Base-by-base conservation (phyloP, 1,139 yeast species). In the Spencermartinsiella ligniputridi region DNA sequence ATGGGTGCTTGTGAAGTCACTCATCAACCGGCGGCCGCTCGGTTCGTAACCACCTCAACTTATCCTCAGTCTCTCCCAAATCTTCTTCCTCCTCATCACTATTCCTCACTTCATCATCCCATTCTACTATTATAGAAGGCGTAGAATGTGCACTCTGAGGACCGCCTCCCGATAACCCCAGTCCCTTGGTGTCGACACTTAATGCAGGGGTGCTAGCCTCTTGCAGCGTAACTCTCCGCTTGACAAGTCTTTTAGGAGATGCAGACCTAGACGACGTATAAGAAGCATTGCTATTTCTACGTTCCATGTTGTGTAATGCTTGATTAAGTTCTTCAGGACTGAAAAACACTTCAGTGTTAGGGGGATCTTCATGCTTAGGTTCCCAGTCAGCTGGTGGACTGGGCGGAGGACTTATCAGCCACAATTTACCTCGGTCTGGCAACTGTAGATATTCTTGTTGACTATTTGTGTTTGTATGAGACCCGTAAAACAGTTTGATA, bases 371-470 rank as follows among this genome's bases (percentile, higher is more conserved):
- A 11, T 48, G 47, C 20, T 47, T 37, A 6, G 62, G 53, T 35
- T 53, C 60, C 75, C 75, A 71, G 21, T 66, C 74, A 3, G 57
- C 64, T 0, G 74, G 74, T 1, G 75, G 75, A 30, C 70, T 63
- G 3, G 72, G 69, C 6, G 75, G 75, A 1, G 75, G 75, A 13
- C 71, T 64, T 35, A 70, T 68, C 44, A 70, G 59, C 58, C 68
- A 62, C 40, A 69, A 57, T 39, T 58, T 56, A 17, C 72, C 74
- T 16, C 62, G 55, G 42, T 64, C 71, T 2, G 75, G 75, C 24
- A 68, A 61, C 42, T 60, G 56, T 30, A 70, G 54, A 42, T 60
- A 53, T 9, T 40, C 41, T 29, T 41, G 51, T 30, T 48, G 55
- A 18, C 41, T 38, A 13, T 44, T 50, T 25, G 54, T 40, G 3